These are phyloP conservation scores for Ogataea thermomethanolica DNA, from an alignment of 805 yeast genomes.

Conservation along the genomic window DNA sequence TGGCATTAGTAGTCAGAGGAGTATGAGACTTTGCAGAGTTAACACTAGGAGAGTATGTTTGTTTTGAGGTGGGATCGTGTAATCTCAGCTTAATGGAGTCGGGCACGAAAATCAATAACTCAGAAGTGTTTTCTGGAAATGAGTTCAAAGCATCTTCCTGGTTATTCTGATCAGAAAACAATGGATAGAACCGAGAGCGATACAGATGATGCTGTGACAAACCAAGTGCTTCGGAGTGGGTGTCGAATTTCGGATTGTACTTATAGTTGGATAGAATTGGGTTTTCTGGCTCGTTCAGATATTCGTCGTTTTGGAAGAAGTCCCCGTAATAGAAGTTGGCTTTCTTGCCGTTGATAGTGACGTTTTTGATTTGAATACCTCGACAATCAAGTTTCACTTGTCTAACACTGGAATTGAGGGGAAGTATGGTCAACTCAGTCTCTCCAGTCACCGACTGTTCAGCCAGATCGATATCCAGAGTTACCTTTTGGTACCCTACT, in stretches of 20 bases:
- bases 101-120: conserved; percentile 61
- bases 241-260: conserved; percentile 36
- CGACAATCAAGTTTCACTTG: conserved; percentile 75
- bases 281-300: conserved; percentile 30
- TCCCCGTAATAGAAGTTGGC: conserved; percentile 58
- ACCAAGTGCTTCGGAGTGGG: conserved; percentile 38
- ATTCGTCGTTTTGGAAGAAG: conserved; percentile 36
- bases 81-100: conserved; percentile 58
- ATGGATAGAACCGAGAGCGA: conserved; percentile 48
- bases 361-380: conserved; percentile 60
- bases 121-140: conserved; percentile 50
- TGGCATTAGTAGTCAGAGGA: conserved; percentile 33
- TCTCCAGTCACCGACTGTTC: conserved; percentile 57
- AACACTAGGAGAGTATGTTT: conserved; percentile 32
- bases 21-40: conserved; percentile 34
- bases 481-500: conserved; percentile 81
- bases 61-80: conserved; percentile 44
- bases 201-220: conserved; percentile 59
- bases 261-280: conserved; percentile 30
- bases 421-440: conserved; percentile 80
- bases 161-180: conserved; percentile 46
- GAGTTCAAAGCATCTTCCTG: conserved; percentile 28
- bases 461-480: conserved; percentile 75
- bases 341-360: conserved; percentile 60
- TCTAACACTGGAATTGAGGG: conserved; percentile 56